phyloP scores from a whole-genome alignment of 2,329 filamentous ascomycete genomes.

The Exophiala sp. region DNA sequence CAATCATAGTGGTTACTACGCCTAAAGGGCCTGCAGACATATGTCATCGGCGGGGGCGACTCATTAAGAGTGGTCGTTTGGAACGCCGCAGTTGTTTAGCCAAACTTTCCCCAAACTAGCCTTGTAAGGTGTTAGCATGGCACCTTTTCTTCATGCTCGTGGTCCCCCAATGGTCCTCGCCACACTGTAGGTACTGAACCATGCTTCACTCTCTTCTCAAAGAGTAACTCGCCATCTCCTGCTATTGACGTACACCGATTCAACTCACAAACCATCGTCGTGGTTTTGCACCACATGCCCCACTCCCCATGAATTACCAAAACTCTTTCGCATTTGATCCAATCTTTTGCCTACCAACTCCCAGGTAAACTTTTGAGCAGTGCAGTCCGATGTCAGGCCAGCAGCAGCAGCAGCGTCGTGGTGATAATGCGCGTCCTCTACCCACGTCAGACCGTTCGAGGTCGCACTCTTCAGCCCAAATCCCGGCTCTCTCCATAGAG shows the following conservation, averaged over 20 bases:
- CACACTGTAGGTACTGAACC: not conserved
- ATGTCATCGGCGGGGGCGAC: not conserved
- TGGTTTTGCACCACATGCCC: too few relatives aligned
- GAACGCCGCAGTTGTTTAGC: too few relatives aligned
- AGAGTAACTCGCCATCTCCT: not conserved
- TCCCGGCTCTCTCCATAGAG: slow-evolving; percentile 16
- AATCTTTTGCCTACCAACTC: not conserved
- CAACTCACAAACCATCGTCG: too few relatives aligned
- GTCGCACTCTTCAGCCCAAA: slow-evolving; percentile 10
- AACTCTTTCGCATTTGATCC: not conserved
- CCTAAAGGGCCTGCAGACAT: not conserved
- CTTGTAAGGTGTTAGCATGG: too few relatives aligned
- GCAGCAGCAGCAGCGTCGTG: slow-evolving; percentile 8
- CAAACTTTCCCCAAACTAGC: too few relatives aligned
- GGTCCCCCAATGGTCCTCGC: too few relatives aligned
- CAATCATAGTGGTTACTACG: too few relatives aligned
- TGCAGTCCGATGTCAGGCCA: slow-evolving; percentile 7
- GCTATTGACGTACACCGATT: too few relatives aligned
- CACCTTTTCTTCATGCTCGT: too few relatives aligned
- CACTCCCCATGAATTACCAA: not conserved
- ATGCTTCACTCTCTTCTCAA: not conserved
- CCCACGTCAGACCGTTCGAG: slow-evolving; percentile 1
- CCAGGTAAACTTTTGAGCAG: too few relatives aligned
- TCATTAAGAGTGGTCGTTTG: not conserved
- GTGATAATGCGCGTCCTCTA: slow-evolving; percentile 2